These are phyloP conservation scores for Microdochium nivale DNA, from an alignment of 2,329 filamentous ascomycete species.

Conservation along the genomic window DNA sequence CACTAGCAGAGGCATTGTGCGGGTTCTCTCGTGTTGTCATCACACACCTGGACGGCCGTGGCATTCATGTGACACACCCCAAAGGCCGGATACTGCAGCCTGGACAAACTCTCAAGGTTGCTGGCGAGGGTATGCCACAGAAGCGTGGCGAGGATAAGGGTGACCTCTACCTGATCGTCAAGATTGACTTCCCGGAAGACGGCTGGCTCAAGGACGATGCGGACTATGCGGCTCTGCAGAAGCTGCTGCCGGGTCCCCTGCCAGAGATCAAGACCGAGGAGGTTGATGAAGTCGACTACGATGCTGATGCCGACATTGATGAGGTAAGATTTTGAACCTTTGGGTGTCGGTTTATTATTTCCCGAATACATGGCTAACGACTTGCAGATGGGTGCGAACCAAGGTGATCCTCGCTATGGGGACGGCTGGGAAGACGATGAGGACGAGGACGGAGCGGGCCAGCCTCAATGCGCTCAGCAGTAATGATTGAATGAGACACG, in stretches of 20 bases:
- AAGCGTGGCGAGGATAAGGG: slow-evolving; percentile 80
- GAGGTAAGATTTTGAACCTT: slow-evolving; percentile 41
- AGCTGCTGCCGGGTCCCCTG: slow-evolving; percentile 61
- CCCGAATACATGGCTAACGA: slow-evolving; percentile 13
- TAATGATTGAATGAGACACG: slow-evolving; percentile 30
- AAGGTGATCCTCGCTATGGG: slow-evolving; percentile 57
- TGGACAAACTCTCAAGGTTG: slow-evolving; percentile 75
- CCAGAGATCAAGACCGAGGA: slow-evolving; percentile 60
- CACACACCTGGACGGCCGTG: slow-evolving; percentile 87
- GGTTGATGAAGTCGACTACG: slow-evolving; percentile 80
- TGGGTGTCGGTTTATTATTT: neutral
- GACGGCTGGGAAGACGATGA: slow-evolving; percentile 66
- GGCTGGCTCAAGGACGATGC: slow-evolving; percentile 72
- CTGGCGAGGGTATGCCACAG: slow-evolving; percentile 88
- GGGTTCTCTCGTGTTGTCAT: slow-evolving; percentile 88
- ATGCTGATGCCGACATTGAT: slow-evolving; percentile 75
- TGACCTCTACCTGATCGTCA: slow-evolving; percentile 78
- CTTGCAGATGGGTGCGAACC: slow-evolving; percentile 59
- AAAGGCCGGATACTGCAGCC: slow-evolving; percentile 77
- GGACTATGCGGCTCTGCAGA: slow-evolving; percentile 60
- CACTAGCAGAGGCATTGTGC: slow-evolving; percentile 72
- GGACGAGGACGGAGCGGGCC: slow-evolving; percentile 51
- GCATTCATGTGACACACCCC: slow-evolving; percentile 72
- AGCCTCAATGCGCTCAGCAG: slow-evolving; percentile 66
- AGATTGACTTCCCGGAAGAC: slow-evolving; percentile 82